Percentiles rank a stretch among this genome's conserved stretches.
Conservation (phyloP, 2,329 filamentous ascomycete genomes). For the Fusarium brachygibbosum region DNA sequence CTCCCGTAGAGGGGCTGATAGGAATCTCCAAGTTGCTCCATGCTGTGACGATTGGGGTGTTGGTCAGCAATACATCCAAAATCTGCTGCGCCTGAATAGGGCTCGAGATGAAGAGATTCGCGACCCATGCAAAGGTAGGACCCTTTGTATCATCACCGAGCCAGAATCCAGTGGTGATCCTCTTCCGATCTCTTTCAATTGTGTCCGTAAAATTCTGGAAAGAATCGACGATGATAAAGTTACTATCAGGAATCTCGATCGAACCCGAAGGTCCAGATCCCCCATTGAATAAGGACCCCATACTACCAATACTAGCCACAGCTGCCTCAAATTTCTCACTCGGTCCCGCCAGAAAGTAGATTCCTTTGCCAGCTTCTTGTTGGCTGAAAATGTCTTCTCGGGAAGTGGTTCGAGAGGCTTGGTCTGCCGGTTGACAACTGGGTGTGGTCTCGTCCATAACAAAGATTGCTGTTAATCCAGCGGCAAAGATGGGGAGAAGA, state of each 20-base stretch:
- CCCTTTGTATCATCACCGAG: conserved; percentile 71
- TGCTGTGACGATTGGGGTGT: conserved; percentile 76
- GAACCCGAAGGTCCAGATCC: background rate
- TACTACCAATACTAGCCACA: conserved; percentile 39
- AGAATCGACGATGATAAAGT: conserved; percentile 66
- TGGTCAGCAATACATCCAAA: conserved; percentile 74
- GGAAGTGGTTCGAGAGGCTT: conserved; percentile 57
- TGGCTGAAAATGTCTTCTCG: conserved; percentile 58
- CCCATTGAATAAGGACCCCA: background rate
- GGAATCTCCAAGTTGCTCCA: conserved; percentile 83
- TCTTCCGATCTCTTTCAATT: conserved; percentile 72
- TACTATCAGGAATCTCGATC: background rate
- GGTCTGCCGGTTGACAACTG: conserved; percentile 66
- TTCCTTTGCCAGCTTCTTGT: conserved; percentile 41
- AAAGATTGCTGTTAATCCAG: conserved; percentile 83
- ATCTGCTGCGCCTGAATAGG: conserved; percentile 75
- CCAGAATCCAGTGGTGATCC: conserved; percentile 83
- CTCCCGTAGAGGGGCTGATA: conserved; percentile 75
- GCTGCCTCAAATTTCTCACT: conserved; percentile 56
- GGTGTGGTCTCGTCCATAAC: conserved; percentile 68
- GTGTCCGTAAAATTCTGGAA: conserved; percentile 77
- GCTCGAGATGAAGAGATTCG: conserved; percentile 69
- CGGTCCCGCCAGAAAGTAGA: conserved; percentile 54
- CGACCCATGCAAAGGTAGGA: conserved; percentile 79
- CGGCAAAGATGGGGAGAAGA: conserved; percentile 82